Conservation (phyloP, 2,329 filamentous ascomycete genomes). For the Graphiopsis chlorocephala region DNA sequence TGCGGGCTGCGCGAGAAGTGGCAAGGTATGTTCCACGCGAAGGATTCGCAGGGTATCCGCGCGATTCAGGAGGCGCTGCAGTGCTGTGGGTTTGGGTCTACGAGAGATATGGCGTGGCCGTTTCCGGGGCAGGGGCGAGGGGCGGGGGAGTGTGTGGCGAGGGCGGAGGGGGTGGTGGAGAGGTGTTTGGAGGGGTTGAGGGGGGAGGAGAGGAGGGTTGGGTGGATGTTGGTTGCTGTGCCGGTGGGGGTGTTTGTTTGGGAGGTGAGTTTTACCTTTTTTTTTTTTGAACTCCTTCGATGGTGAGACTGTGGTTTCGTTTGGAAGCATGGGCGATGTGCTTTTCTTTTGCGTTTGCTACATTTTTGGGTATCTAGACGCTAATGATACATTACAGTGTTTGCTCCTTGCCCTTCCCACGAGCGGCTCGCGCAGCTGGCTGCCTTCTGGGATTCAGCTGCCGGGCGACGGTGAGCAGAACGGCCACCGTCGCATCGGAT, state of each 20-base stretch:
- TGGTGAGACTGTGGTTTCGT: not conserved
- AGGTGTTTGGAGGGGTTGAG: conserved; percentile 58
- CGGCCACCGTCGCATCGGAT: conserved; percentile 23
- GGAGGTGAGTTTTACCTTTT: conserved; percentile 46
- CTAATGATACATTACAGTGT: not conserved
- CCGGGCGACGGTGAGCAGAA: conserved; percentile 23
- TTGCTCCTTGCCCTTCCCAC: conserved; percentile 24
- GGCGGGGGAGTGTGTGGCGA: conserved; percentile 43
- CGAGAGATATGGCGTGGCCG: conserved; percentile 62
- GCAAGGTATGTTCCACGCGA: conserved; percentile 52
- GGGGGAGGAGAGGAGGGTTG: conserved; percentile 51
- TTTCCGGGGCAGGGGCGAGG: conserved; percentile 46
- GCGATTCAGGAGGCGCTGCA: conserved; percentile 63
- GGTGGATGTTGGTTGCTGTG: conserved; percentile 56
- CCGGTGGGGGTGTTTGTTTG: conserved; percentile 54
- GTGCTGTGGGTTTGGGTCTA: conserved; percentile 63
- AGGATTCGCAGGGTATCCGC: conserved; percentile 52
- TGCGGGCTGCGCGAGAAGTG: conserved; percentile 60
- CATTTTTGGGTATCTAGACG: conserved; percentile 10
- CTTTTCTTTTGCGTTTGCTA: not conserved
- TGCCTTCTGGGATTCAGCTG: conserved; percentile 29
- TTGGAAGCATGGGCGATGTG: not conserved
- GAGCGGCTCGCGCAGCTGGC: conserved; percentile 29
- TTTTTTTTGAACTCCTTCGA: not conserved
- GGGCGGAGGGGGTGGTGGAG: conserved; percentile 43